phyloP scores from a whole-genome alignment of 2,329 filamentous ascomycete species.

The Xylariaceae sp. region DNA sequence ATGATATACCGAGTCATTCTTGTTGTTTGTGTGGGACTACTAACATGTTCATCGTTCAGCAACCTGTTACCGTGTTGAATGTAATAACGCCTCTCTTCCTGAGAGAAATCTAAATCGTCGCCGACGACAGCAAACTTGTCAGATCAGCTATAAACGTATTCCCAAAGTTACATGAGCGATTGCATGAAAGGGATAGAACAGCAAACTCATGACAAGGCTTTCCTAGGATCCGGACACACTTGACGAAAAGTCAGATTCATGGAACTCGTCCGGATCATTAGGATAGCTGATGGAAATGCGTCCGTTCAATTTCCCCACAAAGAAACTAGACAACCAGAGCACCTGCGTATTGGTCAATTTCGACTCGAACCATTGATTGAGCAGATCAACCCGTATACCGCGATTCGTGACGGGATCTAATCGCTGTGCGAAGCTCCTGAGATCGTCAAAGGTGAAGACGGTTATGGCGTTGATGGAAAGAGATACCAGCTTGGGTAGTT shows the following conservation, averaged over 20 bases:
- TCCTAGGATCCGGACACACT: background rate
- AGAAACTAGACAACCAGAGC: slow-evolving; percentile 23
- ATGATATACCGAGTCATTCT: background rate
- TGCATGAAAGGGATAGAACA: too few species aligned
- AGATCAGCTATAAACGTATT: too few species aligned
- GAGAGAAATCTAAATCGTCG: too few species aligned
- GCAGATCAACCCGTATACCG: slow-evolving; percentile 33
- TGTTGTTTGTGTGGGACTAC: background rate
- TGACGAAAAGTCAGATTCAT: slow-evolving; percentile 35
- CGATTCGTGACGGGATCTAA: slow-evolving; percentile 30
- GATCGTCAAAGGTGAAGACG: slow-evolving; percentile 46
- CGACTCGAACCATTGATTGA: slow-evolving; percentile 30
- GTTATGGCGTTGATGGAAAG: slow-evolving; percentile 52
- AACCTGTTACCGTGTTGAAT: too few species aligned
- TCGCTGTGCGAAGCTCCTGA: slow-evolving; percentile 39
- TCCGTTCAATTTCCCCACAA: slow-evolving; percentile 29
- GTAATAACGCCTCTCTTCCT: too few species aligned
- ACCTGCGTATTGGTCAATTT: slow-evolving; percentile 29
- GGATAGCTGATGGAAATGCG: slow-evolving; percentile 33
- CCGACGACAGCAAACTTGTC: too few species aligned
- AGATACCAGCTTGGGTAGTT: slow-evolving; percentile 43
- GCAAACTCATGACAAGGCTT: background rate
- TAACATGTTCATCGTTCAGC: too few species aligned
- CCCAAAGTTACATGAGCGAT: too few species aligned
- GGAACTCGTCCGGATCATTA: slow-evolving; percentile 33